Conservation (phyloP, 2,329 filamentous ascomycete species). For the Diplodia mutila region DNA sequence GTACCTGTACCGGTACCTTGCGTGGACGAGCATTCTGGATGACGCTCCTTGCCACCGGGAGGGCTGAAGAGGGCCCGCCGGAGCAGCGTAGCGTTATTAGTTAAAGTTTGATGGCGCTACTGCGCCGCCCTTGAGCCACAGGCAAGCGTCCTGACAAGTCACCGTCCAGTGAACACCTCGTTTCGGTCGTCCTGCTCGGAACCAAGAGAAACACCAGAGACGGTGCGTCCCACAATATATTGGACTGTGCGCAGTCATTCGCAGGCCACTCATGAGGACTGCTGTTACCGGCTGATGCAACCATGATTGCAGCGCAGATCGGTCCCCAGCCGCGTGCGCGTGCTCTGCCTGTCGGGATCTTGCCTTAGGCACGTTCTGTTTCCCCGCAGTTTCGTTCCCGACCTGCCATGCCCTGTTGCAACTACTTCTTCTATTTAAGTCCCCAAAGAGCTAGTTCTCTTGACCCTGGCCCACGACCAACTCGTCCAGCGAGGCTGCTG, state of each 20-base stretch:
- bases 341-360: slow-evolving; percentile 18
- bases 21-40: not conserved
- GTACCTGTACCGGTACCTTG: slow-evolving; percentile 11
- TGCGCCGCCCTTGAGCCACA: not conserved
- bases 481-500: not conserved
- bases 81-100: not conserved
- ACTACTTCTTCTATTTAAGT: not conserved
- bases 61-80: not conserved
- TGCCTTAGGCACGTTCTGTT: slow-evolving; percentile 3
- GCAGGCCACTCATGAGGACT: not conserved
- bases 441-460: not conserved
- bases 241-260: not conserved
- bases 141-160: not conserved
- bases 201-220: slow-evolving; percentile 1
- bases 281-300: not conserved
- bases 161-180: not conserved
- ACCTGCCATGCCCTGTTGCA: not conserved
- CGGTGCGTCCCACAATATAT: not conserved
- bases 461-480: not conserved
- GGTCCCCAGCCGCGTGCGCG: not conserved
- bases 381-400: slow-evolving; percentile 16
- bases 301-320: slow-evolving; percentile 12
- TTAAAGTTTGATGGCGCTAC: not conserved
- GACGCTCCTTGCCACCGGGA: not conserved
- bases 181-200: not conserved